Percentiles rank a stretch among this genome's conserved stretches.
phyloP scores from a whole-genome alignment of 192 early-diverging fungal genomes.

The Spizellomyces sp. region DNA sequence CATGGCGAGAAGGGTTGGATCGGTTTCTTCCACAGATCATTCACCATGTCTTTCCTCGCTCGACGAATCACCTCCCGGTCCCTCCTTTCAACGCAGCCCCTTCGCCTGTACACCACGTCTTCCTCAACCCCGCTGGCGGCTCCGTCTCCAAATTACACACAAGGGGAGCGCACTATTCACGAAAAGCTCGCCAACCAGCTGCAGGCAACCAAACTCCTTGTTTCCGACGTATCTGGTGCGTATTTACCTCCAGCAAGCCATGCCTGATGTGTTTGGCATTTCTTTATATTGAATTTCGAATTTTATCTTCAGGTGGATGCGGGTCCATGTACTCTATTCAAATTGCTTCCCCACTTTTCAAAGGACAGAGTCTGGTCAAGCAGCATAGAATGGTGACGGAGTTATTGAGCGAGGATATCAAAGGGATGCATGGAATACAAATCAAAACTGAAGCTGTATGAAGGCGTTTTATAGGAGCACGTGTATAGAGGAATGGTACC shows the following conservation, averaged over 20 bases:
- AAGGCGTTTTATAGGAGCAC: background rate
- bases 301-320: conserved; percentile 73
- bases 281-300: background rate
- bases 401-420: conserved; percentile 85
- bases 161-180: conserved; percentile 76
- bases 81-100: background rate
- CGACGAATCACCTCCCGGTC: background rate
- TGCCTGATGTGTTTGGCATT: background rate
- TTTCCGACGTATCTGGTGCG: conserved; percentile 82
- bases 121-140: conserved; percentile 11
- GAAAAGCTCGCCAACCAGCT: conserved; percentile 73
- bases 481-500: no score
- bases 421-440: conserved; percentile 87
- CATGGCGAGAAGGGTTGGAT: no score
- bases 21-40: no score
- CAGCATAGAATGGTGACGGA: conserved; percentile 92
- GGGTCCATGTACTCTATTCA: conserved; percentile 96
- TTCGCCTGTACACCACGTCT: background rate
- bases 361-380: conserved; percentile 74
- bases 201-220: conserved; percentile 67
- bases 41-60: no score
- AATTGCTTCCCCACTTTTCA: conserved; percentile 78
- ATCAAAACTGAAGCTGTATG: conserved; percentile 37
- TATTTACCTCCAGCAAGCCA: no score
- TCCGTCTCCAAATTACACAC: conserved; percentile 30